Base-by-base conservation (phyloP, 495 filamentous ascomycete species). In the Hypoxylon intermedium region DNA sequence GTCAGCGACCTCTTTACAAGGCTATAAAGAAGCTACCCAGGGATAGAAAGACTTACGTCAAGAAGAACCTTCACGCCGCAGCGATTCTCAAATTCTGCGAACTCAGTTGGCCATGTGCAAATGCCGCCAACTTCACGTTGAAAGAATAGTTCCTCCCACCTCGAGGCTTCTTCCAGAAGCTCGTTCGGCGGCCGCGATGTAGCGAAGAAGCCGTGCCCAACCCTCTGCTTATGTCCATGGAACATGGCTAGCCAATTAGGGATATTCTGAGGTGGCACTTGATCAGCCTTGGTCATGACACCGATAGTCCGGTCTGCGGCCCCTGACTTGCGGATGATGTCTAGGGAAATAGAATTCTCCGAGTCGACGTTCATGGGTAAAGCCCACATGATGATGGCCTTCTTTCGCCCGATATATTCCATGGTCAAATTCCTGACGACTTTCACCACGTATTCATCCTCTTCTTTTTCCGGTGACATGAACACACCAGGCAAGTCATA, bases 401-500 rank as follows among this genome's bases (percentile, higher is more conserved):
- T 83, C 6, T 79, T 64, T 2, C 86, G 79, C 0, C 73, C 69
- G 3, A 93, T 84, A 58, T 93, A 93, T 2, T 86, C 74, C 19
- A 75, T 79, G 0, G 89, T 85, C 0, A 96, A 70, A 21, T 88
- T 89, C 52, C 83, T 80, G 0, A 96, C 85, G 0, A 92, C 79
- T 0, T 72, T 65, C 4, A 89, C 85, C 0, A 93, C 75, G 44
- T 90, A 88, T 0, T 73, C 72, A 23, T 89, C 85, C n/a, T 85
- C 75, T 2, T 81, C 75, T 5, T 84, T 75, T 31, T 86, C 83
- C 0, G 81, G 75, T 0, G 85, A 85, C 46, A 84, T 84, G 58
- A 95, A 91, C 3, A 93, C 83, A 0, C 91, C 91, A 0, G 91
- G 91, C 0, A 95, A 44, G 61, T 96, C 91, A 58, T 88, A 92